These are phyloP conservation scores for Xylaria sp. DNA, from an alignment of 2,329 filamentous ascomycete species.

Conservation along the genomic window DNA sequence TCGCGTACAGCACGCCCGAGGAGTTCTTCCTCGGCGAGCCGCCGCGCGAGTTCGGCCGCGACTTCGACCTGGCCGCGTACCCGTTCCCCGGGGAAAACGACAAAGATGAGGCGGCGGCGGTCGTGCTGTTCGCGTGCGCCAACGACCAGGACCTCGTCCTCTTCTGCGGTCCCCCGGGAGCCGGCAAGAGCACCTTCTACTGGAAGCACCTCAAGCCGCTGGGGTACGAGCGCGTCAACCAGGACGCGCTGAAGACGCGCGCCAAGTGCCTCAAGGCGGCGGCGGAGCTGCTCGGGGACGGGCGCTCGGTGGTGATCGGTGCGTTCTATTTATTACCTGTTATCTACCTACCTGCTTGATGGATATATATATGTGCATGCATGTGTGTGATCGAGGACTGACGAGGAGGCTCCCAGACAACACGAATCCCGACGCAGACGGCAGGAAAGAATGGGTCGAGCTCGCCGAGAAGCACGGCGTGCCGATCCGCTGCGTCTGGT, in stretches of 20 bases:
- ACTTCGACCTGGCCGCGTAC: conserved; percentile 71
- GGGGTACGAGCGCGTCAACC: conserved; percentile 84
- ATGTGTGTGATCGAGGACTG: background rate
- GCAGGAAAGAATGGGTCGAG: conserved; percentile 75
- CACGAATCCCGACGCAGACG: conserved; percentile 85
- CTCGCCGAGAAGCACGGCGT: conserved; percentile 71
- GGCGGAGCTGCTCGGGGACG: conserved; percentile 62
- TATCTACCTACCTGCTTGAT: conserved; percentile 1
- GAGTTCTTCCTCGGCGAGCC: conserved; percentile 80
- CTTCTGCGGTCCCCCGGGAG: conserved; percentile 85
- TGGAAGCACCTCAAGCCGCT: conserved; percentile 76
- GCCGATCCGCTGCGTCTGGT: conserved; percentile 83
- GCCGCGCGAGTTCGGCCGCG: conserved; percentile 65
- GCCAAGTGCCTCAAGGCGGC: conserved; percentile 75
- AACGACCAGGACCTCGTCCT: conserved; percentile 75
- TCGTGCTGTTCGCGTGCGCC: conserved; percentile 59
- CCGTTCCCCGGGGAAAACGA: conserved; percentile 41
- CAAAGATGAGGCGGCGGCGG: conserved; percentile 16
- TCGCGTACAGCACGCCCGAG: conserved; percentile 84
- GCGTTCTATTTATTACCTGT: conserved; percentile 25
- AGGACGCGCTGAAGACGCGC: conserved; percentile 79
- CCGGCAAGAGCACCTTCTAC: conserved; percentile 92
- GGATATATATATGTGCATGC: background rate
- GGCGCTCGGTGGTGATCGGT: conserved; percentile 78
- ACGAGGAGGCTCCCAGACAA: conserved; percentile 65